Evolutionary conservation across 1,139 yeast genomes (phyloP).

Genomic region (Suhomyces yuchorum): DNA sequence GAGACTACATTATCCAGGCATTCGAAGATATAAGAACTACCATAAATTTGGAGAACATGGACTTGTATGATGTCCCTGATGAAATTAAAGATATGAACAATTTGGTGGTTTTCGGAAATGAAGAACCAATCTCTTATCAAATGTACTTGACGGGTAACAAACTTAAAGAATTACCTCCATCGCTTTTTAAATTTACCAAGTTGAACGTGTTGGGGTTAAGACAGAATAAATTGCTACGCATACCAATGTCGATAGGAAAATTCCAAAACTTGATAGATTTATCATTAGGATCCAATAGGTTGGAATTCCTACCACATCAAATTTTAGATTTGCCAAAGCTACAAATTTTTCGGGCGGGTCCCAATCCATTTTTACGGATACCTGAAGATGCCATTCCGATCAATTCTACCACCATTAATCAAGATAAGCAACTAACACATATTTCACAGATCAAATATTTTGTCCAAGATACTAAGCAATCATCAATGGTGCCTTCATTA

Average conservation of each 20-base stretch:
- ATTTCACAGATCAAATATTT: slow-evolving; percentile 29
- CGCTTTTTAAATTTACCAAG: slow-evolving; percentile 50
- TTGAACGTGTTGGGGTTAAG: slow-evolving; percentile 58
- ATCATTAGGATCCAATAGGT: slow-evolving; percentile 53
- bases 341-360: slow-evolving; percentile 50
- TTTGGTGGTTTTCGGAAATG: slow-evolving; percentile 40
- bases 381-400: slow-evolving; percentile 32
- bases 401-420: slow-evolving; percentile 18
- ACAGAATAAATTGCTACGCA: slow-evolving; percentile 47
- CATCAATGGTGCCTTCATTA: slow-evolving; percentile 33
- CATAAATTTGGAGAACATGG: slow-evolving; percentile 46
- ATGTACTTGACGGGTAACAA: slow-evolving; percentile 54
- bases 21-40: slow-evolving; percentile 43
- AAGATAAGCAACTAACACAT: slow-evolving; percentile 19
- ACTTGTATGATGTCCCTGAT: slow-evolving; percentile 50
- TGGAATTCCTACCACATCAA: slow-evolving; percentile 57
- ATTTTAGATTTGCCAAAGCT: slow-evolving; percentile 47
- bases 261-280: slow-evolving; percentile 49
- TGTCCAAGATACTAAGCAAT: slow-evolving; percentile 13
- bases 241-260: slow-evolving; percentile 56
- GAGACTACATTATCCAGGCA: slow-evolving; percentile 37
- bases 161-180: slow-evolving; percentile 53
- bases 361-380: slow-evolving; percentile 41
- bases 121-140: slow-evolving; percentile 40
- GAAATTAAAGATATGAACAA: slow-evolving; percentile 57